Percentiles rank a stretch among this genome's conserved stretches.
Evolutionary conservation across 2,329 filamentous ascomycete species (phyloP).

Genomic region (Xenoacremonium recifei): DNA sequence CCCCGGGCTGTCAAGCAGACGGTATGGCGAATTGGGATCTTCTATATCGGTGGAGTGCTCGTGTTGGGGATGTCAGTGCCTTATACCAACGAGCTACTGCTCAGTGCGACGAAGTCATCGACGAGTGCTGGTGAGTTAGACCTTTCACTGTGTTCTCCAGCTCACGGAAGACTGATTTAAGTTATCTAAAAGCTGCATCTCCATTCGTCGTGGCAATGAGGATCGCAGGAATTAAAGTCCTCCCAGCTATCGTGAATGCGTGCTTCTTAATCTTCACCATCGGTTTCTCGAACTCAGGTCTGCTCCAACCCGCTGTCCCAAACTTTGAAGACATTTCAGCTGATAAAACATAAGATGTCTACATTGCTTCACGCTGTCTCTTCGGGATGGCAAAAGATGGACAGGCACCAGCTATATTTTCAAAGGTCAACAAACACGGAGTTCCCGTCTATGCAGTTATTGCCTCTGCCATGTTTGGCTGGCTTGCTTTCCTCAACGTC

Average conservation of each 20-base stretch:
- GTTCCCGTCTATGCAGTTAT: neutral
- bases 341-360: constrained; percentile 18
- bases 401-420: constrained; percentile 36
- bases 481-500: constrained; percentile 67
- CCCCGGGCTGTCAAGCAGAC: constrained; percentile 22
- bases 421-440: neutral
- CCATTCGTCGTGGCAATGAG: constrained; percentile 24
- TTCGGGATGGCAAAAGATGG: constrained; percentile 44
- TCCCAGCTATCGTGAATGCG: constrained; percentile 23
- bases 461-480: constrained; percentile 43
- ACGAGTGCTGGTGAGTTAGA: constrained; percentile 11
- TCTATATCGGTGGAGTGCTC: constrained; percentile 23
- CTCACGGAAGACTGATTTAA: neutral
- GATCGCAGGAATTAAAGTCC: constrained; percentile 15
- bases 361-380: constrained; percentile 47
- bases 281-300: constrained; percentile 19
- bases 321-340: neutral
- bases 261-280: constrained; percentile 22
- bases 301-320: neutral
- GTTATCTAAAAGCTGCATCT: constrained; percentile 11
- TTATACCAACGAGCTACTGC: constrained; percentile 15
- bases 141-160: neutral
- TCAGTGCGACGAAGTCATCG: constrained; percentile 12
- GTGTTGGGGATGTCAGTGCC: constrained; percentile 25
- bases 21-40: constrained; percentile 23